Percentiles rank a stretch among this genome's conserved stretches.
phyloP scores from a whole-genome alignment of 2,329 filamentous ascomycete species.

The Colletotrichum camelliae region DNA sequence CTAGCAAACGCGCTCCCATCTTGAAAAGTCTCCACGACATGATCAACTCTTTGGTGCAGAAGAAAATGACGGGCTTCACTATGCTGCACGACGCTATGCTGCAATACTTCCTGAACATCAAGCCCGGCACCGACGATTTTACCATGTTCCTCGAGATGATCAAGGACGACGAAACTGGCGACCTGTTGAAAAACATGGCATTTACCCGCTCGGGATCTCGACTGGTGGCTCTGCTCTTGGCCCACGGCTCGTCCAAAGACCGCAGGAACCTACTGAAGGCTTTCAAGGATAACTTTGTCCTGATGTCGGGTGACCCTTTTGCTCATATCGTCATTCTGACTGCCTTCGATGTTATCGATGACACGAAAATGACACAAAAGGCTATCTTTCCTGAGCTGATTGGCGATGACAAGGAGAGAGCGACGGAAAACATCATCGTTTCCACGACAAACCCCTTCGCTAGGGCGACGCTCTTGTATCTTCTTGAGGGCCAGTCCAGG shows the following conservation, averaged over 20 bases:
- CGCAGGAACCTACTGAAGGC: conserved; percentile 86
- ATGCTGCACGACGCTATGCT: conserved; percentile 99
- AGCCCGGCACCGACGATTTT: conserved; percentile 79
- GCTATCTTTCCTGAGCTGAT: conserved; percentile 87
- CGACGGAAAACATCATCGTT: conserved; percentile 68
- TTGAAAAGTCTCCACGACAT: conserved; percentile 85
- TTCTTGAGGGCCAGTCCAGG: conserved; percentile 73
- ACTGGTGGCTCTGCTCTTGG: conserved; percentile 81
- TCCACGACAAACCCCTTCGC: conserved; percentile 70
- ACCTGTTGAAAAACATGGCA: conserved; percentile 92
- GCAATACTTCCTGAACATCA: conserved; percentile 88
- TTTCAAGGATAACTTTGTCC: conserved; percentile 87
- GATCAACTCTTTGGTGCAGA: conserved; percentile 92
- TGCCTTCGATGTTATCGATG: conserved; percentile 90
- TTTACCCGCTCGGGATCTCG: conserved; percentile 91
- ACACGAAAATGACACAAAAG: conserved; percentile 88
- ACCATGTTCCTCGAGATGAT: conserved; percentile 88
- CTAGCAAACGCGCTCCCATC: conserved; percentile 86
- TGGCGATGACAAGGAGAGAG: conserved; percentile 69
- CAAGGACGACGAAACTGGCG: conserved; percentile 89
- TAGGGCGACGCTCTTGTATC: conserved; percentile 76
- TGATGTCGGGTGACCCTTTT: conserved; percentile 81
- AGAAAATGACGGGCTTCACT: conserved; percentile 95
- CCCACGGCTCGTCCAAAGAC: conserved; percentile 89
- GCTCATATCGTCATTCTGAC: conserved; percentile 84